Percentiles rank a stretch among this genome's conserved stretches.
Evolutionary conservation across 1,284 basidiomycete genomes (phyloP).

Genomic region (Malassezia sp.): DNA sequence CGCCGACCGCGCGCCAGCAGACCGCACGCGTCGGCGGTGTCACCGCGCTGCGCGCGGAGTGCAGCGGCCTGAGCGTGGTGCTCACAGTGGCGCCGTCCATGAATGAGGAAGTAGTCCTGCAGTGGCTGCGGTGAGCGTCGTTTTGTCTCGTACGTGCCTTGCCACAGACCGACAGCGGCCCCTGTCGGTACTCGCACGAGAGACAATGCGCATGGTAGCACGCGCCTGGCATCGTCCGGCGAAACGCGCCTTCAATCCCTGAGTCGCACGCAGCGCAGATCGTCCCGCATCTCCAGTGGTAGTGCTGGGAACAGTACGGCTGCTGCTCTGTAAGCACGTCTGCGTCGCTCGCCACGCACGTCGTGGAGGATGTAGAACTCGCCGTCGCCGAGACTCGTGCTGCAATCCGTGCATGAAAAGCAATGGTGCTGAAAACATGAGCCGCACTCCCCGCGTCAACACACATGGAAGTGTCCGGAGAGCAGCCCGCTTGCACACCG

Average conservation of each 20-base stretch:
- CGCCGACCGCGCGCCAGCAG: no score
- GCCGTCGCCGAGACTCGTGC: background rate
- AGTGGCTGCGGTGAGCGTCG: no score
- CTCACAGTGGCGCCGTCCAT: conserved; percentile 5
- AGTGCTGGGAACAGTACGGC: conserved; percentile 6
- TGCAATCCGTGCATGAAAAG: conserved; percentile 4
- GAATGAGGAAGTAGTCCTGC: conserved; percentile 4
- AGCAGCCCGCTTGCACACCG: conserved; percentile 2
- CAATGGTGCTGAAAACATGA: no score
- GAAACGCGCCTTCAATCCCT: conserved; percentile 10
- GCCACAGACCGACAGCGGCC: no score
- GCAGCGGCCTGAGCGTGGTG: conserved; percentile 1
- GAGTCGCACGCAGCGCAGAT: conserved; percentile 1
- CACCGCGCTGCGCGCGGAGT: no score
- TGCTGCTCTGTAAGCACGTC: no score
- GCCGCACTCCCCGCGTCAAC: no score
- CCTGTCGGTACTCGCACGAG: background rate
- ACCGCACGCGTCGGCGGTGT: no score
- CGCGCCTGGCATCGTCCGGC: background rate
- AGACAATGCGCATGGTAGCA: conserved; percentile 8
- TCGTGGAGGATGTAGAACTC: conserved; percentile 9
- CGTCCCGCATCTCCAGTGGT: conserved; percentile 1
- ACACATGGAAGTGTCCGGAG: conserved; percentile 9
- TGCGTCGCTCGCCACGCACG: no score
- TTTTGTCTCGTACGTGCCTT: no score